Conservation (phyloP, 352 stramenopile genomes). For the Pythium aquatile region DNA sequence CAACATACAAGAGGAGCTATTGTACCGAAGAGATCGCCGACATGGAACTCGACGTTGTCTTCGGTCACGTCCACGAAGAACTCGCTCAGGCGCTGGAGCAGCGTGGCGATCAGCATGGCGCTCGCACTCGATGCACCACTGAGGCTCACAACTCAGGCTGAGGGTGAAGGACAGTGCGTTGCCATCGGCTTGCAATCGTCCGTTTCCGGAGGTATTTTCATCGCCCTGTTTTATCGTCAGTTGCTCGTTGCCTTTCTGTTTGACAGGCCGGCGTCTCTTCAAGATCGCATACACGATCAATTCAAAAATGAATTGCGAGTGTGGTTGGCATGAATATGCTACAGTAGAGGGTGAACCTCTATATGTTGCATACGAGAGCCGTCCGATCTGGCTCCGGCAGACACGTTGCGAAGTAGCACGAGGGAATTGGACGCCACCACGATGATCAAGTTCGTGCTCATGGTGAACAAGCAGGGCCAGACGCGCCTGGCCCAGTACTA, state of each 20-base stretch:
- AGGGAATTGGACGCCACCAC: conserved; percentile 8
- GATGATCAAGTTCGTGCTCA: conserved; percentile 96
- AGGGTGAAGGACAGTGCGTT: not conserved
- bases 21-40: conserved; percentile 72
- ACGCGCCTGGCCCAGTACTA: conserved; percentile 99
- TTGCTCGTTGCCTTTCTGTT: conserved; percentile 1
- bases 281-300: conserved; percentile 17
- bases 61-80: conserved; percentile 65
- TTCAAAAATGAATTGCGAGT: conserved; percentile 2
- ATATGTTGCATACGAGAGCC: not conserved
- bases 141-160: not conserved
- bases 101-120: conserved; percentile 52
- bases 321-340: not conserved
- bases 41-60: conserved; percentile 57
- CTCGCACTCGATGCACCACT: conserved; percentile 6
- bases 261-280: conserved; percentile 9
- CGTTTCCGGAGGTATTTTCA: conserved; percentile 5
- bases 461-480: conserved; percentile 99
- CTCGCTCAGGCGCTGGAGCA: conserved; percentile 57
- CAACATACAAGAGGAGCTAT: not conserved
- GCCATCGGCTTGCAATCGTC: not conserved
- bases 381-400: not conserved
- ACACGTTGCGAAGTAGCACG: conserved; percentile 14
- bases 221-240: not conserved
- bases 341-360: conserved; percentile 16